Evolutionary conservation across 768 basidiomycete genomes (phyloP), one percentile per base, ranked within the genome.

Genomic region (Phlebiopsis gigantea): DNA sequence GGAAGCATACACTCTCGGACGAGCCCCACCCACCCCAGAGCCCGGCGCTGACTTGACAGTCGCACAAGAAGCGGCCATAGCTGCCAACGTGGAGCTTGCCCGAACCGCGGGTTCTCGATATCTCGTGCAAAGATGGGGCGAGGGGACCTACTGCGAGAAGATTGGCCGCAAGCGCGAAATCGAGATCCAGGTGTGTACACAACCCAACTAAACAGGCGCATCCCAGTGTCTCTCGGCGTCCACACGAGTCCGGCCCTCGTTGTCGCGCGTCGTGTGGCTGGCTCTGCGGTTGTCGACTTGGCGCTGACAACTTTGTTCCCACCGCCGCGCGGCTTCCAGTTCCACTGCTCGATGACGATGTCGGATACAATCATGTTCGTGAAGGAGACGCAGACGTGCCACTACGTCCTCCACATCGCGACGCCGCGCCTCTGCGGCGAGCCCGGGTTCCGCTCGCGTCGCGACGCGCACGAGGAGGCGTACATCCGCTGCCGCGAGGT

Each of bases 281-380:
- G 25, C 47, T 30, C 28, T n/a, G 28, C 47, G 14, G n/a, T 26
- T 4, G 22, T 17, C 26, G 26, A 15, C 46, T n/a, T 26, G 14
- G 29, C 47, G 47, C 60, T 55, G 41, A 58, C 68, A 10, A 9
- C 3, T 10, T 34, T 34, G 8, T 17, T 17, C 48, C 39, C n/a
- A n/a, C n/a, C 55, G 39, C 52, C 46, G 30, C 5, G 8, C 34
- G 49, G 31, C 28, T 52, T 31, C 17, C 60, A 95, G 90, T 95
- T 93, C 69, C 94, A 98, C 72, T 98, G 94, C 71, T 92, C 92
- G 60, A 92, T 93, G 90, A 88, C 90, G 53, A 92, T 90, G 77
- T 83, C 90, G 42, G 94, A 98, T 73, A 83, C 82, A 31, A 91
- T 98, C 63, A 79, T 90, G 53, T 88, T 94, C 66, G 85, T 98